A percentile compares a stretch with the other conserved stretches of the same genome.
These are phyloP conservation scores for Phytophthora nicotianae DNA, from an alignment of 352 stramenopile species.

Conservation along the genomic window DNA sequence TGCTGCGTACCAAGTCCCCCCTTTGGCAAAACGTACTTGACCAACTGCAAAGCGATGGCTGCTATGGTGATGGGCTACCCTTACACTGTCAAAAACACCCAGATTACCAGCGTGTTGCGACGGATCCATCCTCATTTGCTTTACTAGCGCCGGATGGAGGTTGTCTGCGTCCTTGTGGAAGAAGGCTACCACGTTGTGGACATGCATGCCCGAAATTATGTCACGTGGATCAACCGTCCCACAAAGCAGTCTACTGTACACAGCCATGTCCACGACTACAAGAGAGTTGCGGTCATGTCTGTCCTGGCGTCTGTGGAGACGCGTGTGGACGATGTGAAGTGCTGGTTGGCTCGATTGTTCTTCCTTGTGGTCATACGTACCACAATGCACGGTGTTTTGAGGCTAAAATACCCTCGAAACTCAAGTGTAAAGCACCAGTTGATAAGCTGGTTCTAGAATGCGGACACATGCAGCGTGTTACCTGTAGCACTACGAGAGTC, in stretches of 20 bases:
- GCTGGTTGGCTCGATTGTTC: slow-evolving; percentile 39
- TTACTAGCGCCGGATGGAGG: slow-evolving; percentile 71
- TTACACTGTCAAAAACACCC: slow-evolving; percentile 47
- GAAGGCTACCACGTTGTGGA: slow-evolving; percentile 49
- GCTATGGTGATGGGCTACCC: slow-evolving; percentile 49
- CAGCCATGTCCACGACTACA: slow-evolving; percentile 63
- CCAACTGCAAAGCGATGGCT: slow-evolving; percentile 49
- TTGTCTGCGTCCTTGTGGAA: slow-evolving; percentile 58
- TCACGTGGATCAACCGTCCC: slow-evolving; percentile 57
- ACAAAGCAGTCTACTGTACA: slow-evolving; percentile 52
- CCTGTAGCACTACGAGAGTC: slow-evolving; percentile 24
- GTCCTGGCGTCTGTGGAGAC: slow-evolving; percentile 59
- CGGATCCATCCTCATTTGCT: slow-evolving; percentile 42
- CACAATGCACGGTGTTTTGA: slow-evolving; percentile 36
- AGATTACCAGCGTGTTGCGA: slow-evolving; percentile 29
- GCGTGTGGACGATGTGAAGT: slow-evolving; percentile 59
- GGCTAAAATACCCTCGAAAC: slow-evolving; percentile 17
- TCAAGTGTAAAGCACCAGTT: slow-evolving; percentile 33
- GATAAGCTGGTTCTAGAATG: slow-evolving; percentile 40
- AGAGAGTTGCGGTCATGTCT: slow-evolving; percentile 56
- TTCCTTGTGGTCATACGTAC: slow-evolving; percentile 65
- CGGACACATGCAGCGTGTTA: slow-evolving; percentile 35
- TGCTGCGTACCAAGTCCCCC: slow-evolving; percentile 36
- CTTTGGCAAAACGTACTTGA: slow-evolving; percentile 67
- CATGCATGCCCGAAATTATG: slow-evolving; percentile 63